Conservation (phyloP, 2,329 filamentous ascomycete species). For the Scytalidium sp. region DNA sequence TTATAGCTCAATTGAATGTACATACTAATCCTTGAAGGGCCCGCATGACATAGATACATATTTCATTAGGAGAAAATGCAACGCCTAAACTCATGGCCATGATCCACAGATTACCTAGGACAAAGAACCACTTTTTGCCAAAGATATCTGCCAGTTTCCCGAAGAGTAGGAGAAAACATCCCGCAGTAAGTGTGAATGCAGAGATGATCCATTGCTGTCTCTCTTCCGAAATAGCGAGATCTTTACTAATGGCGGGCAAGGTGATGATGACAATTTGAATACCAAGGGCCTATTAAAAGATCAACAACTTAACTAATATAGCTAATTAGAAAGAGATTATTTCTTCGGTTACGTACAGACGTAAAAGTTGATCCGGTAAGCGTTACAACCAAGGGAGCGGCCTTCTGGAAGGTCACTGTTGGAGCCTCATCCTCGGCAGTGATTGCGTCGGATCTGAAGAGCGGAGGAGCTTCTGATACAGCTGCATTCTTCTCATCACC, state of each 20-base stretch:
- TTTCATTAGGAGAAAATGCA: slow-evolving; percentile 64
- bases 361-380: slow-evolving; percentile 23
- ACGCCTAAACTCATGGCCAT: slow-evolving; percentile 55
- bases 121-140: slow-evolving; percentile 42
- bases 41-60: slow-evolving; percentile 64
- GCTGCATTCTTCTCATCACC: neutral
- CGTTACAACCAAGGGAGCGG: slow-evolving; percentile 20
- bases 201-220: slow-evolving; percentile 31
- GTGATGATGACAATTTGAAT: slow-evolving; percentile 53
- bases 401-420: slow-evolving; percentile 20
- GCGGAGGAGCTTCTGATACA: neutral
- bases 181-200: slow-evolving; percentile 38
- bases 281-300: neutral
- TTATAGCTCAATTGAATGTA: neutral
- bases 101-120: slow-evolving; percentile 55
- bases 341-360: slow-evolving; percentile 12
- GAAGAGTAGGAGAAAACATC: slow-evolving; percentile 45
- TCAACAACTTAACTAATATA: slow-evolving; percentile 1
- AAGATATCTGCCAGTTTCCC: slow-evolving; percentile 50
- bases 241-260: slow-evolving; percentile 21
- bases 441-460: neutral
- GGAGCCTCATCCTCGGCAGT: slow-evolving; percentile 9
- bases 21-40: slow-evolving; percentile 60
- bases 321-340: neutral
- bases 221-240: slow-evolving; percentile 24